phyloP scores from a whole-genome alignment of 169 alveolate genomes.

The Pseudocohnilembus persalinus region DNA sequence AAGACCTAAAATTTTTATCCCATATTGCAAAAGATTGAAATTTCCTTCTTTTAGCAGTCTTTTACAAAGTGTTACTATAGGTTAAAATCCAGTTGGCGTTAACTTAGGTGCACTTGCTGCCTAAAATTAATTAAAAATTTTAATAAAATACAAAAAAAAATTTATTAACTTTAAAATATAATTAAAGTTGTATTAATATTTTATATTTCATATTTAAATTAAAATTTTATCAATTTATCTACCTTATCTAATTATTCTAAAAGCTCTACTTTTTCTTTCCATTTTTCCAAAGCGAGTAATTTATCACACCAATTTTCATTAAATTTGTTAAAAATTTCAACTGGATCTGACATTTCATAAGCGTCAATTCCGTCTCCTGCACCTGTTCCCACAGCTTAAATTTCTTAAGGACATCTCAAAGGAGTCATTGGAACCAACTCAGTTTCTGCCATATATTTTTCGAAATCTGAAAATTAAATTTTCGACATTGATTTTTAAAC shows the following conservation, averaged over 20 bases:
- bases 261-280: constrained; percentile 71
- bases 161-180: background rate
- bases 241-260: constrained; percentile 56
- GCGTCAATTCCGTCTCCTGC: constrained; percentile 42
- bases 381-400: constrained; percentile 15
- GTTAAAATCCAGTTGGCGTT: constrained; percentile 14
- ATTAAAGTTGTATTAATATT: too few species aligned
- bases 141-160: background rate
- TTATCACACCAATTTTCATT: constrained; percentile 68
- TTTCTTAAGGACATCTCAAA: constrained; percentile 32
- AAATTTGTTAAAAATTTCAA: constrained; percentile 44
- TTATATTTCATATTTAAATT: constrained; percentile 37
- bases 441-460: constrained; percentile 41
- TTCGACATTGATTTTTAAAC: constrained; percentile 53
- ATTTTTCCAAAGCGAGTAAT: constrained; percentile 52
- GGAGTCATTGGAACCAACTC: constrained; percentile 30
- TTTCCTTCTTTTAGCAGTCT: constrained; percentile 48
- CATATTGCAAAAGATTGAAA: constrained; percentile 32
- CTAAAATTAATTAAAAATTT: constrained; percentile 21
- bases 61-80: constrained; percentile 31
- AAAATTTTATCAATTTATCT: constrained; percentile 21
- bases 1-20: constrained; percentile 37
- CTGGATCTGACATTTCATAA: constrained; percentile 53
- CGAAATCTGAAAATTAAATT: constrained; percentile 51
- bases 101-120: constrained; percentile 41